Evolutionary conservation across 2,329 filamentous ascomycete species (phyloP), one percentile per base, ranked within the genome.

Genomic region (Sporothrix humicola): DNA sequence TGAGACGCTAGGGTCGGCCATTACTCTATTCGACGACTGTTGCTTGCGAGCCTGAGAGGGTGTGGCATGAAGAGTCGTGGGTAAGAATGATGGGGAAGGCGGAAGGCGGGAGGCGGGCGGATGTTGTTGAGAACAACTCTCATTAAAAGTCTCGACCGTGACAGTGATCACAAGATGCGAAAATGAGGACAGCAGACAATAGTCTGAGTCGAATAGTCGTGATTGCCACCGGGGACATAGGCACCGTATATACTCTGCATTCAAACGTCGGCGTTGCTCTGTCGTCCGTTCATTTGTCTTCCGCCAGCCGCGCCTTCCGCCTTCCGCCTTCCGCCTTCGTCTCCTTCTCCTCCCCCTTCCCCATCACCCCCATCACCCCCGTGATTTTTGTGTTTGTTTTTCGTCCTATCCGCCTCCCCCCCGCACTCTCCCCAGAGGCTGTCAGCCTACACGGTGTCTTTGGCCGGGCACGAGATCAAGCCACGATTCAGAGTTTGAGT

Each of bases 181-280:
- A 52, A 52, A 52, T n/a, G 50, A 52, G 17, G 46, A 48, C 46
- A 8, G 15, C 7, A 12, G 46, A 20, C 52, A 10, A 54, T 20
- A 54, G n/a, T 12, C n/a, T 54, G n/a, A 20, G 20, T 54, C 52
- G 52, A 20, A 54, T 37, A 3, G 31, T 37, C 31, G 31, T 37
- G 31, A 37, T 20, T 54, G 52, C 52, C n/a, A 54, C 52, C 52
- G 52, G 52, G 52, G 52, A 54, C 52, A 54, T 54, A 23, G 52
- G 52, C 3, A 48, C 10, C n/a, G 17, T 54, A 20, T n/a, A 12
- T 54, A 4, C 8, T 54, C 6, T 54, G 52, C n/a, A 20, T 3
- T 54, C 2, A 7, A 5, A 37, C 4, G 31, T 37, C 4, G 5
- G 20, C 1, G n/a, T 17, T 54, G 52, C 10, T 54, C 8, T 23